Conservation (phyloP, 1,284 basidiomycete species). For the Tetrapyrgos nigripes region DNA sequence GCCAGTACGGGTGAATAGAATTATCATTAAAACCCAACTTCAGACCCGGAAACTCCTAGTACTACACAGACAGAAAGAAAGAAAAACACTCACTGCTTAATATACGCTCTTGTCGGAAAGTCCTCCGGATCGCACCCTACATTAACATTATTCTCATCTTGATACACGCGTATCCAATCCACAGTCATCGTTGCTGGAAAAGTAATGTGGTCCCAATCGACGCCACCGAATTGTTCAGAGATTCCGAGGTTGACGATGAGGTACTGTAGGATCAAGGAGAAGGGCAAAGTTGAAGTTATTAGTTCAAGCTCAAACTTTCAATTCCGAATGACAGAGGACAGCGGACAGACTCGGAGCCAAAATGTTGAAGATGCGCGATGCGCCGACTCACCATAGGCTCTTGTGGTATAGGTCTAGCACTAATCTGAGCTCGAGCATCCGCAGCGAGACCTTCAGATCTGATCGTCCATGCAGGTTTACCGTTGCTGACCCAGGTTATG, state of each 20-base stretch:
- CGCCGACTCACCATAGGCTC: constrained; percentile 69
- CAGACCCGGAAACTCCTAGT: neutral
- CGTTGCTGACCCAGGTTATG: constrained; percentile 82
- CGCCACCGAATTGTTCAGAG: constrained; percentile 64
- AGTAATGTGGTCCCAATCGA: constrained; percentile 55
- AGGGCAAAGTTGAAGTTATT: constrained; percentile 5
- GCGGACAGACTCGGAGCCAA: neutral
- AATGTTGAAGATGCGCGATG: neutral
- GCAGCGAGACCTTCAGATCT: constrained; percentile 64
- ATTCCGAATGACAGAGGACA: too few species aligned
- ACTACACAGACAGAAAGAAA: neutral
- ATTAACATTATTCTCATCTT: constrained; percentile 58
- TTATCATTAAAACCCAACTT: neutral
- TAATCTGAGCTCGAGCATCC: constrained; percentile 59
- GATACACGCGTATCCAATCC: constrained; percentile 79
- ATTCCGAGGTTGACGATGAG: constrained; percentile 74
- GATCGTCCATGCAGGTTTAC: constrained; percentile 68
- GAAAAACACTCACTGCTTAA: constrained; percentile 49
- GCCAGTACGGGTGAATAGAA: constrained; percentile 1
- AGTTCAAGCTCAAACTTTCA: too few species aligned
- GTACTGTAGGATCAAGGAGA: constrained; percentile 55
- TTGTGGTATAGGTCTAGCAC: constrained; percentile 66
- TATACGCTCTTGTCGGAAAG: constrained; percentile 70
- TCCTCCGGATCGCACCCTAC: constrained; percentile 74
- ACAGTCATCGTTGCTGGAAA: constrained; percentile 66